Conservation (phyloP, 257 asterid genomes). For the Nicotiana knightiana region DNA sequence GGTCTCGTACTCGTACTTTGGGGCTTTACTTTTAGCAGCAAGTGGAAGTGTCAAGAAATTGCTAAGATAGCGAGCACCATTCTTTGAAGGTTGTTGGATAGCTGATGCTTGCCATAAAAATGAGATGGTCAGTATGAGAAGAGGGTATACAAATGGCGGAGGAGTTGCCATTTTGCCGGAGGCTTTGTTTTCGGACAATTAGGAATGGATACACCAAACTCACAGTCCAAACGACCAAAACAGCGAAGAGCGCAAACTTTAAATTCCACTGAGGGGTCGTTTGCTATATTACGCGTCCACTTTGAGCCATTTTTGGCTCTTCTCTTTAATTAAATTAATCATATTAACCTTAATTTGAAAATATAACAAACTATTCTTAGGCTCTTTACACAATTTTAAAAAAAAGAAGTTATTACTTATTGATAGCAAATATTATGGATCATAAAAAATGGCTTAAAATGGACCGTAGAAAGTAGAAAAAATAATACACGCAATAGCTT, state of each 20-base stretch:
- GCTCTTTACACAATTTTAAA: no score
- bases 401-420: no score
- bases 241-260: not conserved
- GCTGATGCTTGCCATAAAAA: slow-evolving; percentile 12
- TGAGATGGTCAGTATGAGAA: slow-evolving; percentile 24
- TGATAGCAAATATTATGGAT: no score
- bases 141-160: slow-evolving; percentile 13
- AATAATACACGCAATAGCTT: no score
- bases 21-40: slow-evolving; percentile 13
- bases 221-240: not conserved
- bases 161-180: slow-evolving; percentile 34
- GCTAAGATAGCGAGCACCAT: slow-evolving; percentile 34
- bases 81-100: slow-evolving; percentile 16
- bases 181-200: not conserved
- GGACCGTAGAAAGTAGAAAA: no score
- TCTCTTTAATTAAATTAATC: no score
- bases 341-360: no score
- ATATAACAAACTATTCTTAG: no score
- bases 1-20: slow-evolving; percentile 55
- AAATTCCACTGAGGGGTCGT: not conserved
- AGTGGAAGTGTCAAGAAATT: slow-evolving; percentile 18
- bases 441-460: no score
- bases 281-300: no score
- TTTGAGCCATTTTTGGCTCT: no score
- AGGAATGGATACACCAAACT: not conserved